Base-by-base conservation (phyloP, 495 filamentous ascomycete genomes). In the Darksidea phi region DNA sequence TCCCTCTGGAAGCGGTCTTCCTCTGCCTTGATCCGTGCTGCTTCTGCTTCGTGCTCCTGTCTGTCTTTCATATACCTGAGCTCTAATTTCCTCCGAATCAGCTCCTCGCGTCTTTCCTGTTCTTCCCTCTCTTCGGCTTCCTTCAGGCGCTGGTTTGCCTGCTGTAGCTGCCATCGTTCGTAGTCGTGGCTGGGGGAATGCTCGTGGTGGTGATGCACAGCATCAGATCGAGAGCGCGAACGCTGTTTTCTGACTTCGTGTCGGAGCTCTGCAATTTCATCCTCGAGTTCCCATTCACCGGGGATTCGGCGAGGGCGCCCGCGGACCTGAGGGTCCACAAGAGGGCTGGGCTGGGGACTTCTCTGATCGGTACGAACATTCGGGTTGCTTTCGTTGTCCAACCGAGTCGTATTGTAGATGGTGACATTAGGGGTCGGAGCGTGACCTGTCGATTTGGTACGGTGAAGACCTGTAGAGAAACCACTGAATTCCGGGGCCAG, bases 401-500 rank as follows among this genome's bases (percentile, higher is more conserved):
- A 51, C 2, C 51, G 49, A 18, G 60, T 66, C 51, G 69, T 71
- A 59, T 71, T 71, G 54, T 73, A 70, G 63, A 73, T 71, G 57
- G 61, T 65, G 34, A 74, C 59, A 54, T 72, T 67, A 17, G 73
- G 73, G 3, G 62, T 58, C 7, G 72, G 72, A 6, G 59, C 48
- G 49, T 69, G 59, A 37, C 73, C 73, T 34, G 67, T 61, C 8
- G 73, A 76, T 38, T 72, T 71, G 7, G 70, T 66, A 28, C 73
- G 72, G 20, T 74, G 72, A 2, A 72, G 69, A 24, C 67, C 59
- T 11, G 54, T 57, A 45, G 52, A 50, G 49, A 24, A 26, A 32
- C 25, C 34, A 8, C 23, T 46, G 6, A 3, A 1, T 42, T 68
- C 62, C 6, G 66, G 66, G 15, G 24, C 36, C 12, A 69, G 58